A percentile compares a stretch with the other conserved stretches of the same genome.
Conservation (phyloP, 2,329 filamentous ascomycete species). For the Phialophora macrospora region DNA sequence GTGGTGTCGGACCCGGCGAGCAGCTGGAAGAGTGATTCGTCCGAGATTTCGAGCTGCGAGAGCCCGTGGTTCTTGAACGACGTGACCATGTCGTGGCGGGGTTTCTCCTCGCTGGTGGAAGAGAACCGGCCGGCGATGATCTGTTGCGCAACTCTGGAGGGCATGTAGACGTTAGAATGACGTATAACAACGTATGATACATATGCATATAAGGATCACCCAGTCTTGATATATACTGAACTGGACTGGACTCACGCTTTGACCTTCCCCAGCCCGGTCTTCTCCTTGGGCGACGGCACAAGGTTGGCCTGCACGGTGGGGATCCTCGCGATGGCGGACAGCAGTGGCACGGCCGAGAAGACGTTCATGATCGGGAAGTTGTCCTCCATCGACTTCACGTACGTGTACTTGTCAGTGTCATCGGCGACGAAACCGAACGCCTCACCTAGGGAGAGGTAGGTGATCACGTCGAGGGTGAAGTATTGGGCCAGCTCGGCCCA, state of each 20-base stretch:
- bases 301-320: slow-evolving; percentile 19
- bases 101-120: slow-evolving; percentile 8
- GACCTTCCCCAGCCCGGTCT: slow-evolving; percentile 28
- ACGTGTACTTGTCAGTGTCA: slow-evolving; percentile 51
- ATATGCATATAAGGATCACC: not conserved
- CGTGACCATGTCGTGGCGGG: slow-evolving; percentile 23
- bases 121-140: slow-evolving; percentile 26
- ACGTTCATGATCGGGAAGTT: slow-evolving; percentile 49
- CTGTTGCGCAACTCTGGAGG: slow-evolving; percentile 16
- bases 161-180: not conserved
- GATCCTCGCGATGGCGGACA: slow-evolving; percentile 43
- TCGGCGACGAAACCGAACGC: slow-evolving; percentile 54
- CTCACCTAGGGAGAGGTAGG: slow-evolving; percentile 57
- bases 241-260: slow-evolving; percentile 23
- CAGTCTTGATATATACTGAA: slow-evolving; percentile 9
- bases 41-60: slow-evolving; percentile 28
- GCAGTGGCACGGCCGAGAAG: slow-evolving; percentile 46
- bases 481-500: slow-evolving; percentile 56
- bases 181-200: not conserved
- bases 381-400: slow-evolving; percentile 49
- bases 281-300: slow-evolving; percentile 29
- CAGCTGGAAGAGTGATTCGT: slow-evolving; percentile 33
- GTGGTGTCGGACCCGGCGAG: slow-evolving; percentile 33
- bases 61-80: slow-evolving; percentile 31
- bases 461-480: slow-evolving; percentile 63